Evolutionary conservation across 352 stramenopile species (phyloP).

Genomic region (Pythium phragmiticola): DNA sequence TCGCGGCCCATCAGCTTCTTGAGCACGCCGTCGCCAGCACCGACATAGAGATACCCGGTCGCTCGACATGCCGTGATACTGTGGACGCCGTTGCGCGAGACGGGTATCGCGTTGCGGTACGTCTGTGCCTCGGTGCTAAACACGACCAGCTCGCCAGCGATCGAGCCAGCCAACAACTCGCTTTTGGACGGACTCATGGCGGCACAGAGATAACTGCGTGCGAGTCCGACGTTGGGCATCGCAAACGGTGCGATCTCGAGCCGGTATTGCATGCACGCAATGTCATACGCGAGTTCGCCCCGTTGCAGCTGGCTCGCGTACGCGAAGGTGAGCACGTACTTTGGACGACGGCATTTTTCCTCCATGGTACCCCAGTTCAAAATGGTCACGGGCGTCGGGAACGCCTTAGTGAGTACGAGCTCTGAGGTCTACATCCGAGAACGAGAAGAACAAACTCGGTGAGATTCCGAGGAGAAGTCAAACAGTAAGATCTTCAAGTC

Average conservation of each 20-base stretch:
- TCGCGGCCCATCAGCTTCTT: constrained; percentile 81
- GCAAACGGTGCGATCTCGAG: constrained; percentile 62
- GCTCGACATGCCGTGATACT: constrained; percentile 62
- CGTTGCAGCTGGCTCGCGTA: constrained; percentile 64
- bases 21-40: constrained; percentile 82
- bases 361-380: constrained; percentile 69
- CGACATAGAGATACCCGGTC: constrained; percentile 73
- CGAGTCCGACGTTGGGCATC: constrained; percentile 73
- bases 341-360: constrained; percentile 64
- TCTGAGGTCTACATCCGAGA: constrained; percentile 54
- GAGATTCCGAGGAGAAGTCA: neutral
- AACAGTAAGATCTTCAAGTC: neutral
- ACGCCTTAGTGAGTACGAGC: constrained; percentile 65
- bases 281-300: constrained; percentile 70
- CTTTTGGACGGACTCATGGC: constrained; percentile 51
- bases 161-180: constrained; percentile 62
- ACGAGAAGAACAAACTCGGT: neutral
- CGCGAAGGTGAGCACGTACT: constrained; percentile 67
- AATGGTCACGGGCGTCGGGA: constrained; percentile 59
- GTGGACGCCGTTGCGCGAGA: constrained; percentile 75
- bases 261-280: constrained; percentile 75
- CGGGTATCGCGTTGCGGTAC: constrained; percentile 60
- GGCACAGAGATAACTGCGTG: constrained; percentile 68
- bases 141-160: constrained; percentile 83
- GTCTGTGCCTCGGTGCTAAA: constrained; percentile 72